Evolutionary conservation across 345 rosid species (phyloP).

Genomic region (Populus nigra): DNA sequence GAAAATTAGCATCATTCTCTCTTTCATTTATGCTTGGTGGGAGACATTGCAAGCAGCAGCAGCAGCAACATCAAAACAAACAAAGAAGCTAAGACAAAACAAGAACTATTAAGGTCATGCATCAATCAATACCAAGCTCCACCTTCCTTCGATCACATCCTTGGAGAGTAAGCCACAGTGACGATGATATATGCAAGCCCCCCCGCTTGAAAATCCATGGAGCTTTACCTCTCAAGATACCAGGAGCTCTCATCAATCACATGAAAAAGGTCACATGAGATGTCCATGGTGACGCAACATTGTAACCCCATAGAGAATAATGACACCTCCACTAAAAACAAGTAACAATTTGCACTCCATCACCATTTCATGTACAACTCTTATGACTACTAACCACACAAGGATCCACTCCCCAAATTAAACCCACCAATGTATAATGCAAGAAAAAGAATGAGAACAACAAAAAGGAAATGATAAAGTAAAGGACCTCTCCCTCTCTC

Average conservation of each 20-base stretch:
- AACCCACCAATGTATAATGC: neutral
- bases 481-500: neutral
- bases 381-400: slow-evolving; percentile 5
- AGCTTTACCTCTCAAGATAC: neutral
- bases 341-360: slow-evolving; percentile 16
- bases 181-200: neutral
- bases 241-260: slow-evolving; percentile 7
- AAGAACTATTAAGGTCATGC: neutral
- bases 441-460: slow-evolving; percentile 16
- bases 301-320: slow-evolving; percentile 14
- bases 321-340: slow-evolving; percentile 25
- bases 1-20: neutral
- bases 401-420: neutral
- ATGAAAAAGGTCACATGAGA: slow-evolving; percentile 23
- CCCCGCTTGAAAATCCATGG: slow-evolving; percentile 1
- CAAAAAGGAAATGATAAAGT: slow-evolving; percentile 4
- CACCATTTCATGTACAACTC: neutral
- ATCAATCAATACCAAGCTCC: neutral
- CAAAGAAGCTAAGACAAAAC: neutral
- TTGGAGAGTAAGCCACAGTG: neutral
- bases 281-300: slow-evolving; percentile 20
- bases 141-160: neutral
- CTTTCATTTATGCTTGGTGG: neutral
- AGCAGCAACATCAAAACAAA: neutral
- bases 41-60: neutral